phyloP scores from a whole-genome alignment of 768 basidiomycete genomes.

The Boletales sp. region DNA sequence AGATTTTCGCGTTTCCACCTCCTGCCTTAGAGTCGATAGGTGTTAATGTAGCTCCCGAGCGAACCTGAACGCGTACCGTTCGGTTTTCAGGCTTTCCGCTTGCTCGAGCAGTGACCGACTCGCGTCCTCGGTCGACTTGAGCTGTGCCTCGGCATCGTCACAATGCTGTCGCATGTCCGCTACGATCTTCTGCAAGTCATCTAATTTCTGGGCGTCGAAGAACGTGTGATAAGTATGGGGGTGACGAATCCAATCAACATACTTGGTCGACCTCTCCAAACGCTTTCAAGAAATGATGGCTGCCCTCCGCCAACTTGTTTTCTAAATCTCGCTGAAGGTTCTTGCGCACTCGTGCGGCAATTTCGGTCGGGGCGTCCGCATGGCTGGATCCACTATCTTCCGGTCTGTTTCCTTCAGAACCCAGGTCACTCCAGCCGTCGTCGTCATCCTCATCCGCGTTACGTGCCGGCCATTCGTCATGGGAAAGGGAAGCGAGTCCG shows the following conservation, averaged over 20 bases:
- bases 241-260: conserved; percentile 25
- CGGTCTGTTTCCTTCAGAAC: conserved; percentile 6
- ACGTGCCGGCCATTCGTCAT: conserved; percentile 9
- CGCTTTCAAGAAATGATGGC: conserved; percentile 75
- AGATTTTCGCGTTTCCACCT: conserved; percentile 65
- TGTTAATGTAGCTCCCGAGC: neutral
- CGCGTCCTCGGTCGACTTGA: conserved; percentile 69
- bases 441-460: conserved; percentile 32
- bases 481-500: conserved; percentile 3
- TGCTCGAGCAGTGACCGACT: conserved; percentile 79
- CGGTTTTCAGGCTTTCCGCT: conserved; percentile 69
- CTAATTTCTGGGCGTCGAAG: conserved; percentile 62
- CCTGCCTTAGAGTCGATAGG: conserved; percentile 43
- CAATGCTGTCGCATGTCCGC: conserved; percentile 77
- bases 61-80: conserved; percentile 48
- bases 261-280: conserved; percentile 91
- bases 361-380: conserved; percentile 49
- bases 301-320: conserved; percentile 74
- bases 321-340: conserved; percentile 85
- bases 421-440: conserved; percentile 25
- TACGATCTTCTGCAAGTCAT: conserved; percentile 73
- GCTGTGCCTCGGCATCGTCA: conserved; percentile 76
- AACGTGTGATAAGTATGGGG: neutral
- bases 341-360: conserved; percentile 71
- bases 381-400: conserved; percentile 8